Conservation (phyloP, 2,329 filamentous ascomycete genomes). For the Epichloe gansuensis region DNA sequence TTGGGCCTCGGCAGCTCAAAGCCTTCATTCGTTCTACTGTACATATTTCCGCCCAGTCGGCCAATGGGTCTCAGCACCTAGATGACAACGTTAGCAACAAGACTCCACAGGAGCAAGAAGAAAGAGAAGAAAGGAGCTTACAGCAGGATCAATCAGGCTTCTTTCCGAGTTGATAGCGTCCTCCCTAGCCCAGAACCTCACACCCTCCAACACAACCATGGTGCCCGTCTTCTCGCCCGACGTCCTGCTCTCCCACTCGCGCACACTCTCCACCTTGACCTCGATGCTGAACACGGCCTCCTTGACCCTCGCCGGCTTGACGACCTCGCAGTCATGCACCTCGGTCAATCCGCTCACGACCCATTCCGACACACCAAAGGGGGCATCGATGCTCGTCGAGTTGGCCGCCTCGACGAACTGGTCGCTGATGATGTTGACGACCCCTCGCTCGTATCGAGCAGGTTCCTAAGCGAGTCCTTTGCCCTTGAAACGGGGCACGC, state of each 20-base stretch:
- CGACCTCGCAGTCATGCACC: conserved; percentile 39
- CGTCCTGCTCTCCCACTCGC: conserved; percentile 64
- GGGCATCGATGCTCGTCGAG: conserved; percentile 64
- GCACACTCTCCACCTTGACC: conserved; percentile 60
- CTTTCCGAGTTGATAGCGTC: conserved; percentile 73
- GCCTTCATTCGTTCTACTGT: conserved; percentile 56
- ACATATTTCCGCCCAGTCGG: conserved; percentile 77
- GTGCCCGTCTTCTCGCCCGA: conserved; percentile 66
- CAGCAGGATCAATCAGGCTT: conserved; percentile 59
- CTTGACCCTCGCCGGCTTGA: conserved; percentile 59
- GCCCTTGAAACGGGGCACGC: conserved; percentile 33
- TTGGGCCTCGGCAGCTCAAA: conserved; percentile 58
- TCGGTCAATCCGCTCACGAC: conserved; percentile 63
- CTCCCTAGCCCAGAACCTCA: conserved; percentile 78
- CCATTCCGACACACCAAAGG: conserved; percentile 71
- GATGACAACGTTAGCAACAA: background rate
- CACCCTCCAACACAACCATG: conserved; percentile 68
- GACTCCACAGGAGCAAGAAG: background rate
- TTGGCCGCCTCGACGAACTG: conserved; percentile 82
- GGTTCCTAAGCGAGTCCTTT: conserved; percentile 71
- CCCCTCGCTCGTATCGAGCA: conserved; percentile 63
- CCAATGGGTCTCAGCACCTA: conserved; percentile 62
- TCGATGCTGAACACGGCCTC: conserved; percentile 80
- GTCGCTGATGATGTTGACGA: conserved; percentile 80
- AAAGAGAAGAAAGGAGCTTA: conserved; percentile 24